Conservation (phyloP, 2,329 filamentous ascomycete genomes). For the Monosporascus cannonballus region DNA sequence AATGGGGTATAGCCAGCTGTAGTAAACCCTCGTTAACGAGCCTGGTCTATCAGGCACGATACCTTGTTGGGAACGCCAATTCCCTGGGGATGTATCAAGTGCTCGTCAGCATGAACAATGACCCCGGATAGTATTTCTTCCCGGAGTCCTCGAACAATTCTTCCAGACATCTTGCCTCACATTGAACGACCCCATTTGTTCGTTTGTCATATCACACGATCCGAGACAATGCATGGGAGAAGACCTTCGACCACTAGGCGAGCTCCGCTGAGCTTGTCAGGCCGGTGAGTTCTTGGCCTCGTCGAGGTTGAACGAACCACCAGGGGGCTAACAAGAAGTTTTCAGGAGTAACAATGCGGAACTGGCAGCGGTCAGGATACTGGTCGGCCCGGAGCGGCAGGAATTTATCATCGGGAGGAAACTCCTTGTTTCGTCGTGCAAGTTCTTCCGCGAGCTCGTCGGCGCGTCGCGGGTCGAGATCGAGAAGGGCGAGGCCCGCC, state of each 20-base stretch:
- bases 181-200: neutral
- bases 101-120: neutral
- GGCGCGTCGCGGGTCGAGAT: slow-evolving; percentile 18
- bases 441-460: slow-evolving; percentile 22
- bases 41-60: neutral
- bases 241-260: neutral
- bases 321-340: neutral
- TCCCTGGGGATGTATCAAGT: neutral
- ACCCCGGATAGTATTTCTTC: too few species aligned
- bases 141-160: neutral
- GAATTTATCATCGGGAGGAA: slow-evolving; percentile 25
- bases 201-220: neutral
- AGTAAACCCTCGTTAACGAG: too few species aligned
- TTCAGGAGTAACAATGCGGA: slow-evolving; percentile 9
- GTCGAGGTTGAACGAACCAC: neutral
- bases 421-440: slow-evolving; percentile 20
- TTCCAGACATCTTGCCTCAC: neutral
- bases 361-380: slow-evolving; percentile 21
- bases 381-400: slow-evolving; percentile 22
- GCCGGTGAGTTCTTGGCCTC: slow-evolving; percentile 12
- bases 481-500: slow-evolving; percentile 14
- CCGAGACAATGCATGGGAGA: neutral
- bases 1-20: too few species aligned
- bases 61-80: neutral
- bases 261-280: slow-evolving; percentile 9